Evolutionary conservation across 1,284 basidiomycete genomes (phyloP).

Genomic region (Ceratobasidium sp.): DNA sequence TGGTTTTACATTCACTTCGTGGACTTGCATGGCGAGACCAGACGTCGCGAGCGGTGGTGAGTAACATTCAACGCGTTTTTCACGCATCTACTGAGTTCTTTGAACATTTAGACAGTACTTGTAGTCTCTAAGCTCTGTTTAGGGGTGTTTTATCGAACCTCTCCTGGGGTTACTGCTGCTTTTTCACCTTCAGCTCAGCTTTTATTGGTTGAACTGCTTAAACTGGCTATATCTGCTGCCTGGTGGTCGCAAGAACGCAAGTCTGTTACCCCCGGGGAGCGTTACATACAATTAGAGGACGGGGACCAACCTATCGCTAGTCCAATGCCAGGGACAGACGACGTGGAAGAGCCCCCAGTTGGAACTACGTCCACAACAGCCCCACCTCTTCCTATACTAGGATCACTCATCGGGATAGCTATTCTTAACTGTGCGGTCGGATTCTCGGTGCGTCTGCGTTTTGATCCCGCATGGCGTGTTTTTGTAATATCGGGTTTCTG

Average conservation of each 20-base stretch:
- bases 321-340: constrained; percentile 15
- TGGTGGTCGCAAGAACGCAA: constrained; percentile 32
- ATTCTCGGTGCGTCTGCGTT: constrained; percentile 16
- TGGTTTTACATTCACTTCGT: constrained; percentile 5
- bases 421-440: constrained; percentile 28
- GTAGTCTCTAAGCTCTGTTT: constrained; percentile 24
- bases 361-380: not conserved
- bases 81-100: not conserved
- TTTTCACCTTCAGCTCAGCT: constrained; percentile 36
- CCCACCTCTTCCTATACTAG: constrained; percentile 3
- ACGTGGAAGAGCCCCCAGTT: not conserved
- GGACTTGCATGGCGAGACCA: constrained; percentile 21
- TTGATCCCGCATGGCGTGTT: not conserved
- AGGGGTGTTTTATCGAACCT: constrained; percentile 22
- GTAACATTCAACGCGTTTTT: constrained; percentile 1
- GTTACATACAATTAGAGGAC: constrained; percentile 35
- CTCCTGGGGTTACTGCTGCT: constrained; percentile 1
- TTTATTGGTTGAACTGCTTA: constrained; percentile 27
- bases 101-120: constrained; percentile 14
- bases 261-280: constrained; percentile 11
- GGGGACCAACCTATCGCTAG: constrained; percentile 19
- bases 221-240: constrained; percentile 24
- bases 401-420: constrained; percentile 17
- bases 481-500: not conserved
- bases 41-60: constrained; percentile 33